Evolutionary conservation across 1,284 basidiomycete species (phyloP).

Genomic region (Cryptococcus sp.): DNA sequence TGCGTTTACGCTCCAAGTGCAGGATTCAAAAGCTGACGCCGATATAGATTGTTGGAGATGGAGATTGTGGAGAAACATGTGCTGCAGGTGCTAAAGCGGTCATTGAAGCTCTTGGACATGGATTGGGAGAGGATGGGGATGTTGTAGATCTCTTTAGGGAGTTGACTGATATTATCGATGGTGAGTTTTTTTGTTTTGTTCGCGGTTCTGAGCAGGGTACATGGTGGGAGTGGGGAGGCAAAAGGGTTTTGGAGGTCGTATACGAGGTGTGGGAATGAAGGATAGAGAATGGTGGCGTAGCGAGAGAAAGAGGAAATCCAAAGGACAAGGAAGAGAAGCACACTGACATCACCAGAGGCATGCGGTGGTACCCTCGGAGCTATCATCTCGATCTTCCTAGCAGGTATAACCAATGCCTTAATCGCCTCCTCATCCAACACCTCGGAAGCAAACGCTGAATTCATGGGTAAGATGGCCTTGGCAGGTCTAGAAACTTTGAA

Average conservation of each 20-base stretch:
- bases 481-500: conserved; percentile 40
- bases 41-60: conserved; percentile 36
- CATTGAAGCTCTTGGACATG: conserved; percentile 24
- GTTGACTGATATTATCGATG: conserved; percentile 44
- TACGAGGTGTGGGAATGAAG: too few relatives aligned
- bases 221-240: too few relatives aligned
- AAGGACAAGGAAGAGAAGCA: not conserved
- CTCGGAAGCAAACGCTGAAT: conserved; percentile 14
- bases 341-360: conserved; percentile 20
- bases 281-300: too few relatives aligned
- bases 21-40: not conserved
- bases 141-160: conserved; percentile 40
- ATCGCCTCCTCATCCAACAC: conserved; percentile 16
- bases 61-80: conserved; percentile 47
- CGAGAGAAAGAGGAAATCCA: too few relatives aligned
- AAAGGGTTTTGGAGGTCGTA: too few relatives aligned
- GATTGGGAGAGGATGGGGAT: conserved; percentile 36
- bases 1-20: not conserved
- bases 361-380: conserved; percentile 45
- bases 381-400: conserved; percentile 46
- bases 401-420: conserved; percentile 37
- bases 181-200: conserved; percentile 12
- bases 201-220: not conserved
- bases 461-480: conserved; percentile 27
- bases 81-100: conserved; percentile 40